phyloP scores from a whole-genome alignment of 2,329 filamentous ascomycete genomes.

The Penicillium palitans region DNA sequence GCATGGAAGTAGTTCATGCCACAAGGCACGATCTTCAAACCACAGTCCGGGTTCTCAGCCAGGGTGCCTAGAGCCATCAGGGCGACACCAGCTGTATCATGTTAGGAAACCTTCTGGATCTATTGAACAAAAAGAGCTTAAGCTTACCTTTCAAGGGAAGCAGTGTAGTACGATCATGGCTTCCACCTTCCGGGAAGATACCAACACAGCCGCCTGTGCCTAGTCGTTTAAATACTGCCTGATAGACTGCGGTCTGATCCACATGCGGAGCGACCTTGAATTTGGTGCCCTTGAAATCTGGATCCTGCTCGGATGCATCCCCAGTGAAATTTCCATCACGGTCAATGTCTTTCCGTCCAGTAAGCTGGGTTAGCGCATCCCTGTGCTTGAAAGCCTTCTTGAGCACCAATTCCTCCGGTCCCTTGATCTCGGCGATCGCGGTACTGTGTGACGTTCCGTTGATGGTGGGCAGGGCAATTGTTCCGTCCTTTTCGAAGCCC shows the following conservation, averaged over 20 bases:
- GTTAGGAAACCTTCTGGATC: neutral
- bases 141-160: slow-evolving; percentile 74
- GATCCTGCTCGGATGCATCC: slow-evolving; percentile 54
- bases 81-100: slow-evolving; percentile 73
- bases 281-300: slow-evolving; percentile 71
- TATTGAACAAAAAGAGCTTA: slow-evolving; percentile 27
- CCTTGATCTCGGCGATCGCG: slow-evolving; percentile 78
- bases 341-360: slow-evolving; percentile 72
- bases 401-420: slow-evolving; percentile 76
- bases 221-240: slow-evolving; percentile 84
- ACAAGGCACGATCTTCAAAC: slow-evolving; percentile 90
- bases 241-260: slow-evolving; percentile 89
- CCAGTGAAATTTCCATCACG: slow-evolving; percentile 63
- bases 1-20: slow-evolving; percentile 99
- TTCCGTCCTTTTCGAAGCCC: slow-evolving; percentile 73
- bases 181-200: slow-evolving; percentile 96
- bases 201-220: slow-evolving; percentile 84
- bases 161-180: slow-evolving; percentile 88
- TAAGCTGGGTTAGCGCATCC: slow-evolving; percentile 76
- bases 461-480: slow-evolving; percentile 81
- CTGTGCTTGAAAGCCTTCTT: slow-evolving; percentile 84
- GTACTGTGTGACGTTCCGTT: slow-evolving; percentile 78
- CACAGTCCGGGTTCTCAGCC: slow-evolving; percentile 80
- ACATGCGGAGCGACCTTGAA: slow-evolving; percentile 91
- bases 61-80: slow-evolving; percentile 95